A percentile compares a stretch with the other conserved stretches of the same genome.
Evolutionary conservation across 371 early-diverging fungal genomes (phyloP).

Genomic region (Mortierella sp.): DNA sequence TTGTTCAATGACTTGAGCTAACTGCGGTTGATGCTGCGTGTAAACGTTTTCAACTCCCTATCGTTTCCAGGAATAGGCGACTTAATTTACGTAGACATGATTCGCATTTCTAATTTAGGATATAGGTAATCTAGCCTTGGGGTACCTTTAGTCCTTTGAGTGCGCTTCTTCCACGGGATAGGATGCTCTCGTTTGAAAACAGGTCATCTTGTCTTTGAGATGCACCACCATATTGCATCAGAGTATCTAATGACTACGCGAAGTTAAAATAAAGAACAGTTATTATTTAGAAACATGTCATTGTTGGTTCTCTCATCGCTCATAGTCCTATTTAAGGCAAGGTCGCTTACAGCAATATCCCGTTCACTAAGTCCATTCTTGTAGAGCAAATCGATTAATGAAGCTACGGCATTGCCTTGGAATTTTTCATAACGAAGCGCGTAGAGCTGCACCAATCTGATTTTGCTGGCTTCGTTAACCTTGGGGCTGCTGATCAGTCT

Average conservation of each 20-base stretch:
- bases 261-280: neutral
- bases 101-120: too few relatives aligned
- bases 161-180: slow-evolving; percentile 84
- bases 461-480: slow-evolving; percentile 80
- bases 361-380: slow-evolving; percentile 77
- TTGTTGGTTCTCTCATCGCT: too few relatives aligned
- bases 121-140: too few relatives aligned
- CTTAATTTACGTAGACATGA: too few relatives aligned
- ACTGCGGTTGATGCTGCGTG: slow-evolving; percentile 93
- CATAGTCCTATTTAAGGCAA: too few relatives aligned
- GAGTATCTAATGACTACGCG: slow-evolving; percentile 72
- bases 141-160: slow-evolving; percentile 90
- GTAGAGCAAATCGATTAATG: slow-evolving; percentile 77
- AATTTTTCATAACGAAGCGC: slow-evolving; percentile 91
- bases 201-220: slow-evolving; percentile 91
- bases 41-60: slow-evolving; percentile 98
- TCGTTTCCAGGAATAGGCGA: neutral
- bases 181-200: slow-evolving; percentile 85
- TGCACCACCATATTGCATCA: slow-evolving; percentile 85
- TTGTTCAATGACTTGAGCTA: slow-evolving; percentile 82
- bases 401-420: slow-evolving; percentile 74
- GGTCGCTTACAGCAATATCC: slow-evolving; percentile 73
- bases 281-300: neutral
- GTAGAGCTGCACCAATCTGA: slow-evolving; percentile 87
- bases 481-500: slow-evolving; percentile 73